These are phyloP conservation scores for Anthracocystis setariae DNA, from an alignment of 1,284 basidiomycete species.

Conservation along the genomic window DNA sequence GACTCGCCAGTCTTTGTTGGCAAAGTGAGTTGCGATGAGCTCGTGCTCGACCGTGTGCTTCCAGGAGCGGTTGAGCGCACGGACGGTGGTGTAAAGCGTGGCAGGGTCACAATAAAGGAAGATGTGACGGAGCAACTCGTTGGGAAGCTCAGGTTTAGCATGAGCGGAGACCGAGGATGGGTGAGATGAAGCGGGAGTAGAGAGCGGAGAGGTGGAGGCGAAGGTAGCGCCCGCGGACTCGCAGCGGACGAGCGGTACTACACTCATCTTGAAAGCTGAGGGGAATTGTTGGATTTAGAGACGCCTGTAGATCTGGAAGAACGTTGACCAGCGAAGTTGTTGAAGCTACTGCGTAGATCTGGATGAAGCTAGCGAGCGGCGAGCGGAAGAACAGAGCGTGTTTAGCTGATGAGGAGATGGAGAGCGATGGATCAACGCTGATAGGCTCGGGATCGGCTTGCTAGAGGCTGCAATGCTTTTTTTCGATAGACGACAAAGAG, in stretches of 20 bases:
- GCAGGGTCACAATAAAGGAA: constrained; percentile 62
- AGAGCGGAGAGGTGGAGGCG: constrained; percentile 15
- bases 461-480: no score
- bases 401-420: no score
- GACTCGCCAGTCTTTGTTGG: constrained; percentile 52
- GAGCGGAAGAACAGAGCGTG: no score
- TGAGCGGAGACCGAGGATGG: constrained; percentile 26
- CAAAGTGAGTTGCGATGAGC: constrained; percentile 50
- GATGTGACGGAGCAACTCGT: constrained; percentile 58
- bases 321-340: no score
- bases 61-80: constrained; percentile 53
- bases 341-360: no score
- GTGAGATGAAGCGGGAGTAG: constrained; percentile 21
- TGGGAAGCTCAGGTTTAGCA: constrained; percentile 38
- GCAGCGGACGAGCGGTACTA: constrained; percentile 27
- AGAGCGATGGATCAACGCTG: no score
- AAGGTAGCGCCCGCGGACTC: constrained; percentile 31
- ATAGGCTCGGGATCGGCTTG: no score
- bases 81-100: constrained; percentile 57
- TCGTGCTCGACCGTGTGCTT: constrained; percentile 52
- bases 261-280: constrained; percentile 38
- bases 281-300: neutral
- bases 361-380: no score
- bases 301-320: neutral
- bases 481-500: no score